phyloP scores from a whole-genome alignment of 306 rosid genomes.

The Rosa multiflora region DNA sequence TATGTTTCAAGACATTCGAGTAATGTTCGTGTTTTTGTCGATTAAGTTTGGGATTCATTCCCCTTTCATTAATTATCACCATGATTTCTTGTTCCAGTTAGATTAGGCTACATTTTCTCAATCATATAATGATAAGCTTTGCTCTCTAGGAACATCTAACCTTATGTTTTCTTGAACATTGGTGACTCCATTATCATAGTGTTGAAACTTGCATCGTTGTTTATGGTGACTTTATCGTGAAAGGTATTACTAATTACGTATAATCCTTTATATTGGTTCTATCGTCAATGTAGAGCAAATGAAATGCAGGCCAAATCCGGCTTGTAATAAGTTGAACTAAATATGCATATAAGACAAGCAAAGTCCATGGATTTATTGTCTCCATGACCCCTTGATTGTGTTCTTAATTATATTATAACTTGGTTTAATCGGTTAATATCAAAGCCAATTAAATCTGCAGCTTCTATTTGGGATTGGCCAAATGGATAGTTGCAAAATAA shows the following conservation, averaged over 20 bases:
- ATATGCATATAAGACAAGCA: background rate
- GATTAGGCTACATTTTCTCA: too few relatives aligned
- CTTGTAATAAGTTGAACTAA: background rate
- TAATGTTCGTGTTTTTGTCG: too few relatives aligned
- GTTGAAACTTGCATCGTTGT: background rate
- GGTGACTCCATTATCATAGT: background rate
- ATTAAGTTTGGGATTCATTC: too few relatives aligned
- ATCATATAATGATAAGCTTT: too few relatives aligned
- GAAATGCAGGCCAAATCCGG: constrained; percentile 52
- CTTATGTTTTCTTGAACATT: background rate
- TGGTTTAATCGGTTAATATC: background rate
- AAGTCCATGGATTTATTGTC: background rate
- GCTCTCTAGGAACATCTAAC: background rate
- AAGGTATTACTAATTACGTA: background rate
- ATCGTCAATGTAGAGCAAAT: background rate
- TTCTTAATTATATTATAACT: background rate
- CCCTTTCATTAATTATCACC: too few relatives aligned
- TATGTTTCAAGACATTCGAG: too few relatives aligned
- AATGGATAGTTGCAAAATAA: background rate
- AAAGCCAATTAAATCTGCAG: background rate
- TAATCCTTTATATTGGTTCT: background rate
- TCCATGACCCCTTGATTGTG: background rate
- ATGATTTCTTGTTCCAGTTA: background rate
- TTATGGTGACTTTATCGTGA: background rate
- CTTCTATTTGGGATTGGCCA: constrained; percentile 4